Percentiles rank a stretch among this genome's conserved stretches.
phyloP scores from a whole-genome alignment of 768 basidiomycete species.

The Chalciporus piperatus region DNA sequence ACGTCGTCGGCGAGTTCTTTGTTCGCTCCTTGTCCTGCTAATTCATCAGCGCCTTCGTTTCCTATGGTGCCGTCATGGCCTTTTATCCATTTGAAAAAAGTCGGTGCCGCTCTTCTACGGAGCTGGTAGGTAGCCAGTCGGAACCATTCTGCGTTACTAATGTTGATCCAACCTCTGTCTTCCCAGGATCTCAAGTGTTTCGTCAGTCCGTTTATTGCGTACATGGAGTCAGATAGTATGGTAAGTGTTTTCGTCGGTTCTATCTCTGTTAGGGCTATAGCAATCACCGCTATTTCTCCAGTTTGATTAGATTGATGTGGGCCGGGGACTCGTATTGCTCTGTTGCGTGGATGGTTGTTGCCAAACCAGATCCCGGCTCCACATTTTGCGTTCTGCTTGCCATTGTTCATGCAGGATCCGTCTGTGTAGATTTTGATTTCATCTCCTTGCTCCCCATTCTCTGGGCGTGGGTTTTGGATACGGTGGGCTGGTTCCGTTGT shows the following conservation, averaged over 20 bases:
- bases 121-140: constrained; percentile 2
- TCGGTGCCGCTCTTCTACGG: constrained; percentile 11
- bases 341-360: constrained; percentile 2
- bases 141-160: constrained; percentile 13
- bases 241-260: not conserved
- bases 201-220: constrained; percentile 11
- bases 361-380: constrained; percentile 16
- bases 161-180: constrained; percentile 23
- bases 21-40: constrained; percentile 11
- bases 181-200: constrained; percentile 17
- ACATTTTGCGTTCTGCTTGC: constrained; percentile 8
- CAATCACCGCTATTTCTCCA: constrained; percentile 9
- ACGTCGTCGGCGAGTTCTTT: constrained; percentile 12
- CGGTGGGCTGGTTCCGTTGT: too few species aligned
- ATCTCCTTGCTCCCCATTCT: too few species aligned
- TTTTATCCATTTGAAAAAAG: constrained; percentile 27
- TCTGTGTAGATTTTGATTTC: constrained; percentile 19
- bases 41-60: constrained; percentile 27
- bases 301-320: constrained; percentile 8
- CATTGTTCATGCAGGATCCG: constrained; percentile 22
- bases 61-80: constrained; percentile 18
- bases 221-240: constrained; percentile 21
- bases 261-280: not conserved
- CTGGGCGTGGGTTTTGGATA: too few species aligned
- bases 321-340: not conserved